Evolutionary conservation across 441 rosid genomes (phyloP), one percentile per base, ranked within the genome.

Genomic region (Bocquillonia castaneifolia): DNA sequence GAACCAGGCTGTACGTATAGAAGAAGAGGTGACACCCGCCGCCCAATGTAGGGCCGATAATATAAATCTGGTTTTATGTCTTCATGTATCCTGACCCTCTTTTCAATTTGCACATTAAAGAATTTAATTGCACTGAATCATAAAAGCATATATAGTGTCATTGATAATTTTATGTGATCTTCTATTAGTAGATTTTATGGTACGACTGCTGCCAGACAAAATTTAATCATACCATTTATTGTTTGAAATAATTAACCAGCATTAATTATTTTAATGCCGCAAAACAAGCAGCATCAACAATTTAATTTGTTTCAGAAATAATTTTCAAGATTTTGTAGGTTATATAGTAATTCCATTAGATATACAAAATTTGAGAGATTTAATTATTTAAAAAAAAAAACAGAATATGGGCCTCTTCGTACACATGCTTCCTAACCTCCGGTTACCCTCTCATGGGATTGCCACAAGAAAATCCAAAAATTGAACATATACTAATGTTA

Each of bases 1-100:
- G 45, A 67, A 74, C 73, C 62, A 74, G 78, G 72, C 45, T 68
- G 81, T 54, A 42, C 36, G 23, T 10, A 47, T 3, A 8, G 40
- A 3, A 42, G 56, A 63, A 58, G 62, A 71, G 74, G 61, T 12
- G 64, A 72, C 72, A 71, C 10, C 36, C 72, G 67, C 10, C 36
- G 74, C 72, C 66, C 61, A 51, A 51, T 66, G 74, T 61, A 42
- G 75, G 64, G 29, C 64, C 37, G 14, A n/a, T n/a, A n/a, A n/a
- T 29, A 13, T 37, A 61, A 37, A 17, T 53, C 36, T 65, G 62
- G 29, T 42, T 53, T 64, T 68, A 10, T 73, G 76, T 69, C 74
- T 66, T 29, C 32, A 50, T 67, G 76, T 72, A 60, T 59, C 47
- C 42, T 25, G 54, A 23, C 14, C 69, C 60, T 26, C 29, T 1